Evolutionary conservation across 495 filamentous ascomycete species (phyloP).

Genomic region (Astrothelium macrocarpum): DNA sequence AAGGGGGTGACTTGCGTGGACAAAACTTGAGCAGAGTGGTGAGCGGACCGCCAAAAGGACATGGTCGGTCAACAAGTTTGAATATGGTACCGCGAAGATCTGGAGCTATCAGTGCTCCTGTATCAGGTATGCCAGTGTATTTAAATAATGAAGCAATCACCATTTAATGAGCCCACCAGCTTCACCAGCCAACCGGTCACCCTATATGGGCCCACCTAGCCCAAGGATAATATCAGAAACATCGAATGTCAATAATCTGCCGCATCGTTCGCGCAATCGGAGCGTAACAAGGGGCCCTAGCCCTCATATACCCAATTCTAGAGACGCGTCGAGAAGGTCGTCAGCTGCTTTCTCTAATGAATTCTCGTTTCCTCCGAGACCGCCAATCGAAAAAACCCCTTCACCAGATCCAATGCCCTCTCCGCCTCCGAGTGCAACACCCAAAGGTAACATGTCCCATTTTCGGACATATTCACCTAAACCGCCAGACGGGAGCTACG

Average conservation of each 20-base stretch:
- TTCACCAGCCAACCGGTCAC: conserved; percentile 19
- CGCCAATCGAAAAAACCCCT: conserved; percentile 26
- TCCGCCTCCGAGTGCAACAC: conserved; percentile 6
- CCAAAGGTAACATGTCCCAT: conserved; percentile 20
- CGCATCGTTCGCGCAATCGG: conserved; percentile 12
- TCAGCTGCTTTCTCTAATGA: conserved; percentile 38
- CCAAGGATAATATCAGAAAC: conserved; percentile 16
- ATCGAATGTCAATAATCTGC: conserved; percentile 17
- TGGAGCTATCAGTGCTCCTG: conserved; percentile 7
- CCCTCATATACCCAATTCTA: conserved; percentile 26
- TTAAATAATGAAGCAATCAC: conserved; percentile 6
- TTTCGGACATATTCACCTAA: conserved; percentile 25
- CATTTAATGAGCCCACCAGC: conserved; percentile 12
- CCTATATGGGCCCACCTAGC: conserved; percentile 17
- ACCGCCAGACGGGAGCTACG: conserved; percentile 27
- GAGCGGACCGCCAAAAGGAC: conserved; percentile 44
- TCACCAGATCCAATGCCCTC: conserved; percentile 12
- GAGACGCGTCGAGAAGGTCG: conserved; percentile 16
- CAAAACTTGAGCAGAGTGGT: conserved; percentile 31
- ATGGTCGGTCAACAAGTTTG: conserved; percentile 75
- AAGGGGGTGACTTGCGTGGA: conserved; percentile 33
- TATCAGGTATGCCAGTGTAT: conserved; percentile 14
- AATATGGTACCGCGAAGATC: conserved; percentile 48
- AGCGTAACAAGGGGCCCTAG: conserved; percentile 28
- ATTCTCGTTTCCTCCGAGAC: conserved; percentile 59